phyloP scores from a whole-genome alignment of 1,284 basidiomycete genomes.

The Pseudozyma sp. region DNA sequence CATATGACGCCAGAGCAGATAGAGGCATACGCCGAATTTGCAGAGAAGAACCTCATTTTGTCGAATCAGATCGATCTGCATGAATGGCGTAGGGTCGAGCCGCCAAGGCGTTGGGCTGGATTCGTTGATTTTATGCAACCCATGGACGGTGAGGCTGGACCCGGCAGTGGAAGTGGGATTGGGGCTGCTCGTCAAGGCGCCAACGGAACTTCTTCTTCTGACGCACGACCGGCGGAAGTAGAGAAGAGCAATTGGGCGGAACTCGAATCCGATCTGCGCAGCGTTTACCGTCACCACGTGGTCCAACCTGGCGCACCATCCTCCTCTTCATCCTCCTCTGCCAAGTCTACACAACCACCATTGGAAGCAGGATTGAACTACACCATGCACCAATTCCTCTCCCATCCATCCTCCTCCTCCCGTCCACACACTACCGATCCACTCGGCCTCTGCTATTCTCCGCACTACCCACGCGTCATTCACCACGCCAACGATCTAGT shows the following conservation, averaged over 20 bases:
- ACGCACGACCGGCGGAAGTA: not conserved
- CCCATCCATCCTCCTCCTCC: not conserved
- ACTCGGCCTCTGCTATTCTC: conserved; percentile 23
- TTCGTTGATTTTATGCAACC: conserved; percentile 38
- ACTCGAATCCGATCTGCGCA: conserved; percentile 21
- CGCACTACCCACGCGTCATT: conserved; percentile 30
- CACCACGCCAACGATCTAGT: conserved; percentile 38
- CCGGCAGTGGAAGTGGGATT: too few species aligned
- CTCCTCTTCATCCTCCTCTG: not conserved
- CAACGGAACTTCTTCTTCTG: not conserved
- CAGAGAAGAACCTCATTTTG: conserved; percentile 73
- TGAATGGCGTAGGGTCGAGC: conserved; percentile 39
- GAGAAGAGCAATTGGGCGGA: conserved; percentile 2
- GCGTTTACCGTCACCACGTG: conserved; percentile 21
- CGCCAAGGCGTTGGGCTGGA: conserved; percentile 21
- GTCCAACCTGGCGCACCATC: conserved; percentile 7
- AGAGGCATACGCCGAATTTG: conserved; percentile 79
- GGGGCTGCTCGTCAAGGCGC: not conserved
- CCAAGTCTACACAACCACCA: not conserved
- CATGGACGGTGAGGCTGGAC: not conserved
- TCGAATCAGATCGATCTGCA: conserved; percentile 42
- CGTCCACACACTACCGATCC: conserved; percentile 16
- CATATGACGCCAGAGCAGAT: conserved; percentile 74
- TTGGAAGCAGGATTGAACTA: conserved; percentile 15
- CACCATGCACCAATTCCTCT: conserved; percentile 26